phyloP scores from a whole-genome alignment of 345 rosid species.

The Lepidium didymum region DNA sequence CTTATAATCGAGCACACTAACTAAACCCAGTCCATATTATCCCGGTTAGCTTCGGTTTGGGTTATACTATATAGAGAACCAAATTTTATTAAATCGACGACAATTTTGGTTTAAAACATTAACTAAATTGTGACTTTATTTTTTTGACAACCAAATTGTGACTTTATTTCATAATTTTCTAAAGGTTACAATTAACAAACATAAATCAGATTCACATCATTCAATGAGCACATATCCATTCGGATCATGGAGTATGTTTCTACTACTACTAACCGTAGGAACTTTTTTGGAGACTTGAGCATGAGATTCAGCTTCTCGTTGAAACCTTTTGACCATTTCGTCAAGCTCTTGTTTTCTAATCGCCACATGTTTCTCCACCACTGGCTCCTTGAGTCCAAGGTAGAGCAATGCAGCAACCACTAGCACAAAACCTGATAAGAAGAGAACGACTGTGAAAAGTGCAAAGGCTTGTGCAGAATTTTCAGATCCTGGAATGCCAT shows the following conservation, averaged over 20 bases:
- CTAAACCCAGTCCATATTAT: no score
- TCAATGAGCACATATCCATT: slow-evolving; percentile 41
- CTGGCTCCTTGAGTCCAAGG: slow-evolving; percentile 52
- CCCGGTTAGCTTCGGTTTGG: no score
- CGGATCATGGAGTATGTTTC: slow-evolving; percentile 31
- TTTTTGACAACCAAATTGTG: background rate
- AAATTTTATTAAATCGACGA: no score
- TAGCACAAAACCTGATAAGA: slow-evolving; percentile 36
- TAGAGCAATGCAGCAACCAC: slow-evolving; percentile 41
- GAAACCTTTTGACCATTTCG: slow-evolving; percentile 50
- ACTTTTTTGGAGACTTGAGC: slow-evolving; percentile 41
- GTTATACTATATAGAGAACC: no score
- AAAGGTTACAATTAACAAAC: background rate
- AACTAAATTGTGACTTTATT: background rate
- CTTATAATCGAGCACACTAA: no score
- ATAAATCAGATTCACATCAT: slow-evolving; percentile 15
- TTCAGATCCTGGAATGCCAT: slow-evolving; percentile 55
- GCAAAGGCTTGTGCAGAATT: slow-evolving; percentile 42
- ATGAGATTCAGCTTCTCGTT: slow-evolving; percentile 58
- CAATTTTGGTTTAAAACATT: no score
- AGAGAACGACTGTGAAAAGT: slow-evolving; percentile 36
- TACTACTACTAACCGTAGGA: slow-evolving; percentile 26
- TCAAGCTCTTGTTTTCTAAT: slow-evolving; percentile 49
- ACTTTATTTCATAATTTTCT: background rate
- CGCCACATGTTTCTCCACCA: slow-evolving; percentile 38